Evolutionary conservation across 768 basidiomycete genomes (phyloP), one percentile per base, ranked within the genome.

Genomic region (Boletus pseudopeckii): DNA sequence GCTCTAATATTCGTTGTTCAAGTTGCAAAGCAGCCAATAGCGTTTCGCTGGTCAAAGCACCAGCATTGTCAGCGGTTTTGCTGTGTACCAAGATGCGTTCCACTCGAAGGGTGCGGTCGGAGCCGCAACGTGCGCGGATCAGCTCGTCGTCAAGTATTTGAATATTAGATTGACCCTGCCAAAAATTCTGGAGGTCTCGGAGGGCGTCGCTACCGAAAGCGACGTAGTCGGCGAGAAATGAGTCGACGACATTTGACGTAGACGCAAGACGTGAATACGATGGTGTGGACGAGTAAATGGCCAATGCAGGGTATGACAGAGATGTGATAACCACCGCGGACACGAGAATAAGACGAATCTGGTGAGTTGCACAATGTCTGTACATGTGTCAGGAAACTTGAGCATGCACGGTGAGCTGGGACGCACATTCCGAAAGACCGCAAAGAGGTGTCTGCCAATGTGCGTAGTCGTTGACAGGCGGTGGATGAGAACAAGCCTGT

Each of bases 321-420:
- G 88, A 88, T 51, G 91, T 88, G 66, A 94, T 93, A 58, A 94
- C 91, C 53, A 92, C 81, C 47, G 87, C 83, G 20, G 89, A 93
- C 56, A 92, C 85, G 60, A 95, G 80, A 67, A 95, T 90, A 45
- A 94, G 84, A 49, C 90, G 84, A 51, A 91, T 90, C 71, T 93
- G 92, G 70, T 93, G 90, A 2, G 87, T 90, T 57, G 92, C 90
- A 64, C 91, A 92, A 66, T 93, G 91, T 53, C 91, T 93, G 62
- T 43, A 34, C 52, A 54, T 56, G 54, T 45, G 53, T 56, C 36
- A 48, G 55, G 39, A 36, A 42, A 43, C 28, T 18, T 28, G 10
- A 22, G 41, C 53, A 40, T 34, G 30, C 13, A 13, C 13, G 20
- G 37, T 30, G 44, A 40, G 18, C 44, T 47, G 20, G 30, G n/a